Base-by-base conservation (phyloP, 306 rosid genomes). In the Prunus armeniaca region DNA sequence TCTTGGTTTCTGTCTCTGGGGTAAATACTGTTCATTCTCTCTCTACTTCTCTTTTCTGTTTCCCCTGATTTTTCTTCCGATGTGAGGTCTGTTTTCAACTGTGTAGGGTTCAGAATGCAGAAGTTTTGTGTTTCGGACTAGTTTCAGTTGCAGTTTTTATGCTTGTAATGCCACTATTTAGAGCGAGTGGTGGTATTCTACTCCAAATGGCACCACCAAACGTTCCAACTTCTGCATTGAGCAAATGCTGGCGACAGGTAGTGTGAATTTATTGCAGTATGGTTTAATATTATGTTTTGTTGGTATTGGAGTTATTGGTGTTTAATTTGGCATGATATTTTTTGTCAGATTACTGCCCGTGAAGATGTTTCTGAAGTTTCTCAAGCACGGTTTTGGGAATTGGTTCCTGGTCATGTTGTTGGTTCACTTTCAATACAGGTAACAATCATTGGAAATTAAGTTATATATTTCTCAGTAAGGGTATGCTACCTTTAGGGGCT, bases 121-220 rank as follows among this genome's bases (percentile, higher is more conserved):
- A 96, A 83, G 97, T 92, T 67, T 81, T 96, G 89, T 96, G 98
- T 77, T 62, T 92, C 57, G 99, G 99, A 69, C 90, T 96, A 80
- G 99, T 96, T 84, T 91, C 99, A 47, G 90, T 78, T 79, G 84
- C 96, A 50, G 87, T 92, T 72, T 92, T 96, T 84, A 88, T 88
- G 88, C 96, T 96, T 72, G 98, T 91, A 72, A 76, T 96, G 88
- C 99, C 99, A 63, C 91, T 96, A 76, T 96, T 96, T 85, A 91
- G 75, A 83, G 96, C 98, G 34, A 79, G 92, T 78, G 91, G 97
- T 71, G 96, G 99, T 68, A 86, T 92, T 84, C 84, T 96, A 84
- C 99, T 96, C 77, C 99, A 96, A 83, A 92, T 86, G 96, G 96
- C 97, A 62, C 98, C 99, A 77, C 99, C 93, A 65, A 89, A 89